These are phyloP conservation scores for Colletotrichum sp. DNA, from an alignment of 2,329 filamentous ascomycete genomes.

Conservation along the genomic window DNA sequence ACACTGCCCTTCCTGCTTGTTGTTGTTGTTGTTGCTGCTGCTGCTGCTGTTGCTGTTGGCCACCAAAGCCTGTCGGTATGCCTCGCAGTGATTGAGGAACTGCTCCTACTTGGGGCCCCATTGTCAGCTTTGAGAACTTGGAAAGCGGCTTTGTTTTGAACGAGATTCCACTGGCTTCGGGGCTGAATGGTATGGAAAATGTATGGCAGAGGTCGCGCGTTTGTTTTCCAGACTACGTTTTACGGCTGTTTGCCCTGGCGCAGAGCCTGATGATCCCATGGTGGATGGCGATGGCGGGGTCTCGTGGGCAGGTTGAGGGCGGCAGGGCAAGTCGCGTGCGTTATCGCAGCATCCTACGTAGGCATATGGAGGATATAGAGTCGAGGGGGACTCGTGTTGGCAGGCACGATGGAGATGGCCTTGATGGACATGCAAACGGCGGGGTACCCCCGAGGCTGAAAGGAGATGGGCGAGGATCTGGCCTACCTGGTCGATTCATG, in stretches of 20 bases:
- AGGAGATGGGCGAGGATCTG: conserved; percentile 21
- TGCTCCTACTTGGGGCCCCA: conserved; percentile 47
- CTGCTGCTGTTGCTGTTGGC: conserved; percentile 63
- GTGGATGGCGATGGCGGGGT: background rate
- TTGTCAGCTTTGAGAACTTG: conserved; percentile 33
- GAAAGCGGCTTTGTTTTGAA: background rate
- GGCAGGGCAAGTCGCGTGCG: background rate
- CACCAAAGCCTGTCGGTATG: conserved; percentile 65
- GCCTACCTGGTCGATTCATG: conserved; percentile 68
- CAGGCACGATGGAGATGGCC: background rate
- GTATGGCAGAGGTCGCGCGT: background rate
- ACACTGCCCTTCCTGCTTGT: conserved; percentile 53
- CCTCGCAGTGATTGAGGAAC: conserved; percentile 68
- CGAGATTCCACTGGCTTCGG: background rate
- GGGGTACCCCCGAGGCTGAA: conserved; percentile 15
- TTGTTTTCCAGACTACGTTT: background rate
- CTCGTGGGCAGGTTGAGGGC: background rate
- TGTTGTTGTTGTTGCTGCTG: conserved; percentile 52
- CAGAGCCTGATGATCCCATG: background rate
- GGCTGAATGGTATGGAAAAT: background rate
- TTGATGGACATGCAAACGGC: conserved; percentile 19
- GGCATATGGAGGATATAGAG: background rate
- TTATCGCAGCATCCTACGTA: background rate
- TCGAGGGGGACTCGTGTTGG: background rate
- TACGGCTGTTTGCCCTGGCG: background rate